These are phyloP conservation scores for Kodamaea sagamina DNA, from an alignment of 805 yeast species.

Conservation along the genomic window DNA sequence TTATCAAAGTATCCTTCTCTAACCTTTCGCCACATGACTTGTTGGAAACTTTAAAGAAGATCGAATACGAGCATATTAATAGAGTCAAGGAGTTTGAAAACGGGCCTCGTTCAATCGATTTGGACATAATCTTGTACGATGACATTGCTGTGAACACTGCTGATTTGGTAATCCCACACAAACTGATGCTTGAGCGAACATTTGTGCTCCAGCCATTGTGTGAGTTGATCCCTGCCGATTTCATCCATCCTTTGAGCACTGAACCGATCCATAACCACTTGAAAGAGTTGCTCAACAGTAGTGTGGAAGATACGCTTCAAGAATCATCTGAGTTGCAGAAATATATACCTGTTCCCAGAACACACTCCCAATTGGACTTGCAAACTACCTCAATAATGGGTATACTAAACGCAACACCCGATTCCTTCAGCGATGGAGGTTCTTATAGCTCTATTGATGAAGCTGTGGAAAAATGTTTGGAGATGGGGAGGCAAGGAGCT, in stretches of 20 bases:
- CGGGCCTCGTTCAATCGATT: conserved; percentile 90
- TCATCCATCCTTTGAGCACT: conserved; percentile 81
- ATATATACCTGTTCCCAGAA: conserved; percentile 47
- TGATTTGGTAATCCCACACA: conserved; percentile 78
- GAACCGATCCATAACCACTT: conserved; percentile 75
- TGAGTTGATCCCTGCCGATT: conserved; percentile 70
- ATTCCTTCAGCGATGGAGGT: conserved; percentile 94
- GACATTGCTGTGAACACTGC: conserved; percentile 54
- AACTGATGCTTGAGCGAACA: conserved; percentile 81
- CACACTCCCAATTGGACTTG: conserved; percentile 32
- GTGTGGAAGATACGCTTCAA: conserved; percentile 46
- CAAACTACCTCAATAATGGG: conserved; percentile 83
- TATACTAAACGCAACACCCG: conserved; percentile 87
- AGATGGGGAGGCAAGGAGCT: conserved; percentile 62
- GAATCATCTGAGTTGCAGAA: conserved; percentile 53
- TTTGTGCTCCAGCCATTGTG: conserved; percentile 89
- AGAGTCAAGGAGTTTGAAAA: conserved; percentile 81
- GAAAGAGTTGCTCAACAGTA: conserved; percentile 42
- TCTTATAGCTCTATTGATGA: conserved; percentile 32
- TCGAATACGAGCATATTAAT: conserved; percentile 71
- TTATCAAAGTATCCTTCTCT: conserved; percentile 60
- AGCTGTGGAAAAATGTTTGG: conserved; percentile 47
- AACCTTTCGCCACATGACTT: conserved; percentile 63
- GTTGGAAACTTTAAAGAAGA: conserved; percentile 60
- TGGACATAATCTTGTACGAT: conserved; percentile 82